Evolutionary conservation across 768 basidiomycete genomes (phyloP).

Genomic region (Pleurotus pulmonarius): DNA sequence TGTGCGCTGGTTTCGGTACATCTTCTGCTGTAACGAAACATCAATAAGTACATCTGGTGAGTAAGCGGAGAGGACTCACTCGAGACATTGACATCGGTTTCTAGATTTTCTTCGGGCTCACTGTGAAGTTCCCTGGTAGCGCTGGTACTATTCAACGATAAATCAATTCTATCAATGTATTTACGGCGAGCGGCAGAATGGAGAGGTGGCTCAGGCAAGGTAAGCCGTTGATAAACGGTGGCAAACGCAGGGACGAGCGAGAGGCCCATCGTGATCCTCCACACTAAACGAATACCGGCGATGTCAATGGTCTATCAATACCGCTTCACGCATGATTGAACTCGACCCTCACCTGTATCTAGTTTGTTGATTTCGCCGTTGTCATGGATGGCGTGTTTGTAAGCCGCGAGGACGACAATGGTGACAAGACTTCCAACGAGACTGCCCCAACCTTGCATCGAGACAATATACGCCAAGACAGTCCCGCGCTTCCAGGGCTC

Average conservation of each 20-base stretch:
- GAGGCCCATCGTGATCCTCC: constrained; percentile 70
- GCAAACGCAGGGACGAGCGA: constrained; percentile 73
- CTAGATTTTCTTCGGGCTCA: too few relatives aligned
- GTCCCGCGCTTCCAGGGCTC: constrained; percentile 66
- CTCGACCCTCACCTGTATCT: constrained; percentile 52
- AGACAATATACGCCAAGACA: constrained; percentile 70
- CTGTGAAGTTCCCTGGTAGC: too few relatives aligned
- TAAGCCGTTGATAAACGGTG: constrained; percentile 74
- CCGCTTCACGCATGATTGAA: background rate
- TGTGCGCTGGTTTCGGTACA: constrained; percentile 34
- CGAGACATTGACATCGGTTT: too few relatives aligned
- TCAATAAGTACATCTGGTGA: too few relatives aligned
- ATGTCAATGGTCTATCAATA: background rate
- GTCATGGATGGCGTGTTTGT: constrained; percentile 60
- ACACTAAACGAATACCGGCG: constrained; percentile 33
- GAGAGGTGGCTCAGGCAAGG: constrained; percentile 61
- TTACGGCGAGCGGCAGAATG: constrained; percentile 16
- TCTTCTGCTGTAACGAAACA: too few relatives aligned
- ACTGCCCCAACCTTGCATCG: constrained; percentile 77
- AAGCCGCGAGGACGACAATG: constrained; percentile 60
- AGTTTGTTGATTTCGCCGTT: constrained; percentile 57
- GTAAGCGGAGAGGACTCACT: too few relatives aligned
- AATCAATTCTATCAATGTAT: constrained; percentile 40
- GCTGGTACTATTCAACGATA: constrained; percentile 14
- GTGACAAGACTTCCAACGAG: constrained; percentile 59